phyloP scores from a whole-genome alignment of 106 monocot species.

The Dactylorhiza incarnata region DNA sequence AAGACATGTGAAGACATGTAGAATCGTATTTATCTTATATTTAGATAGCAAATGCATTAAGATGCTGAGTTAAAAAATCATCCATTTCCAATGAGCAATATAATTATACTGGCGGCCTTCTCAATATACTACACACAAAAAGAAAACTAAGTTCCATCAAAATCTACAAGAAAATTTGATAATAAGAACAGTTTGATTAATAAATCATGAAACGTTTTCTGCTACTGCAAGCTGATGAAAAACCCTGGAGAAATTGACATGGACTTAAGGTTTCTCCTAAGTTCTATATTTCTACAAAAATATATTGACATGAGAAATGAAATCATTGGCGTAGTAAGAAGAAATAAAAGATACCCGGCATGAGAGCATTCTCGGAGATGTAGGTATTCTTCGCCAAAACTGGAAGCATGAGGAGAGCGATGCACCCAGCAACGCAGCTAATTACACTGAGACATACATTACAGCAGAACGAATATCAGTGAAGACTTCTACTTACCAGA shows the following conservation, averaged over 20 bases:
- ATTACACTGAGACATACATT: conserved; percentile 34
- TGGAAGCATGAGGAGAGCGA: conserved; percentile 59
- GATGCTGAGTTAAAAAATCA: background rate
- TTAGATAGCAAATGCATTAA: background rate
- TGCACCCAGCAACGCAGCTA: conserved; percentile 47
- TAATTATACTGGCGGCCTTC: background rate
- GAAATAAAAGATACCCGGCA: conserved; percentile 47
- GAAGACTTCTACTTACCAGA: background rate
- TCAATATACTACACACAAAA: background rate
- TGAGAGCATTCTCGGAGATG: conserved; percentile 87
- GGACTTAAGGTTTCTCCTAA: background rate
- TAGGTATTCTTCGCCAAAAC: conserved; percentile 81
- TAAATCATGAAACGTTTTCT: too few relatives aligned
- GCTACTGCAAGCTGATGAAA: background rate
- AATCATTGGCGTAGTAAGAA: background rate
- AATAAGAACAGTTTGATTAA: too few relatives aligned
- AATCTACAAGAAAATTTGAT: too few relatives aligned
- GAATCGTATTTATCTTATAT: background rate
- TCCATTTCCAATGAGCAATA: background rate
- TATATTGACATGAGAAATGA: background rate
- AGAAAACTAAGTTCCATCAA: background rate
- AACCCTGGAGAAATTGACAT: background rate
- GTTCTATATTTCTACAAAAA: background rate
- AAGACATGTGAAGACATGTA: too few relatives aligned
- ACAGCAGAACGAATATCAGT: background rate